Base-by-base conservation (phyloP, 23 red algal species). In the Agarophyton chilense region DNA sequence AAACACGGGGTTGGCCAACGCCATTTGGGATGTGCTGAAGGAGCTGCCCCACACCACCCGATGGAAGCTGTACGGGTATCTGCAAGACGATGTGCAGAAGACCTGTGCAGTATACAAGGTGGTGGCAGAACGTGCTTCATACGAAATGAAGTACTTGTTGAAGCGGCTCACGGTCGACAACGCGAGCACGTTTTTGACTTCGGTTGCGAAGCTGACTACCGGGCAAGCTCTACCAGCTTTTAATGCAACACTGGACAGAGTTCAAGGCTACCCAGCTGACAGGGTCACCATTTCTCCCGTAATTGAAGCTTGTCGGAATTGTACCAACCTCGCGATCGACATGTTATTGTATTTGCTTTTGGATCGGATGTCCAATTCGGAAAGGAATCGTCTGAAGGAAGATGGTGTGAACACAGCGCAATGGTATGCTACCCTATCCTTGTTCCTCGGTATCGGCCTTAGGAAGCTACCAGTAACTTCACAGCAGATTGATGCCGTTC, bases 211-310 rank as follows among this genome's bases (percentile, higher is more conserved):
- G 34, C 52, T 90, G 2, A 80, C 86, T 41, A 51, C 43, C 50
- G 75, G 86, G 10, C 86, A 90, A 61, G 52, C 86, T 4, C 36
- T 90, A 55, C 53, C 55, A 18, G 86, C 75, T 16, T 80, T 90
- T 53, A 58, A 40, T 28, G 86, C 86, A 11, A 57, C 75, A 22
- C 39, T 90, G 12, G 72, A 79, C 25, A 49, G 75, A 35, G 55
- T 90, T 16, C 72, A 80, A 52, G 86, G 86, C 22, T 90, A 90
- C 33, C 86, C 86, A 14, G 61, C 86, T 51, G 86, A 90, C 42
- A 42, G 38, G 10, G 75, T 81, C 51, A 90, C 75, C 10, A 68
- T 90, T 32, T 78, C 41, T 18, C 72, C 86, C 42, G 73, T 90
- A 31, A 52, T 90, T 34, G 72, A 79, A 41, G 75, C 75, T 18